Percentiles rank a stretch among this genome's conserved stretches.
Conservation (phyloP, 805 yeast species). For the Nakazawaea holstii region DNA sequence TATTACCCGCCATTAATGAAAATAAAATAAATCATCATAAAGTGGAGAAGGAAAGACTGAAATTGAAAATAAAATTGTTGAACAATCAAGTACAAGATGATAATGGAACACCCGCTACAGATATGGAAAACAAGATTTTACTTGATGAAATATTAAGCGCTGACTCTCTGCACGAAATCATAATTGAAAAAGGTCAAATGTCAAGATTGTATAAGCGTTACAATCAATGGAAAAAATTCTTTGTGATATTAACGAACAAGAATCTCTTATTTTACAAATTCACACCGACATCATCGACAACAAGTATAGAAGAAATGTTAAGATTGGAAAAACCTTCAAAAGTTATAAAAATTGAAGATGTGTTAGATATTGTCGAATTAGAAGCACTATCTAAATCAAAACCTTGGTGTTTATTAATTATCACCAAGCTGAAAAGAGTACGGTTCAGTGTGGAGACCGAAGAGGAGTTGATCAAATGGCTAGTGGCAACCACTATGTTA, state of each 20-base stretch:
- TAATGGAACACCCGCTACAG: neutral
- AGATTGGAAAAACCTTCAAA: slow-evolving; percentile 21
- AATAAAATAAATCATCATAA: slow-evolving; percentile 4
- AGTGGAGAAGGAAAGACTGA: slow-evolving; percentile 15
- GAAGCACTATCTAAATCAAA: slow-evolving; percentile 40
- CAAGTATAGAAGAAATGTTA: slow-evolving; percentile 3
- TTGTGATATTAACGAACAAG: slow-evolving; percentile 36
- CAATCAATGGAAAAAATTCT: slow-evolving; percentile 43
- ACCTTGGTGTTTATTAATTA: slow-evolving; percentile 39
- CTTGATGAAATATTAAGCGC: neutral
- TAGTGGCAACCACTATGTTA: slow-evolving; percentile 37
- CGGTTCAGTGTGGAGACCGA: slow-evolving; percentile 39
- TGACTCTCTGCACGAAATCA: slow-evolving; percentile 20
- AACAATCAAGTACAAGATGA: slow-evolving; percentile 1
- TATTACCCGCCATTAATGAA: slow-evolving; percentile 8
- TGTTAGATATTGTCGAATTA: slow-evolving; percentile 44
- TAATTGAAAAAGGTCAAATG: slow-evolving; percentile 36
- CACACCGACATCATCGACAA: neutral
- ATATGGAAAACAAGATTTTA: neutral
- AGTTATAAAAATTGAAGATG: slow-evolving; percentile 26
- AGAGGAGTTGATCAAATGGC: slow-evolving; percentile 43
- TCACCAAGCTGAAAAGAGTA: slow-evolving; percentile 39
- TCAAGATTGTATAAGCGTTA: slow-evolving; percentile 34
- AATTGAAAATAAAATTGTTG: slow-evolving; percentile 11
- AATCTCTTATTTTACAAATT: slow-evolving; percentile 35